Evolutionary conservation across 2,329 filamentous ascomycete genomes (phyloP), one percentile per base, ranked within the genome.

Genomic region (Fusarium praegraminearum): DNA sequence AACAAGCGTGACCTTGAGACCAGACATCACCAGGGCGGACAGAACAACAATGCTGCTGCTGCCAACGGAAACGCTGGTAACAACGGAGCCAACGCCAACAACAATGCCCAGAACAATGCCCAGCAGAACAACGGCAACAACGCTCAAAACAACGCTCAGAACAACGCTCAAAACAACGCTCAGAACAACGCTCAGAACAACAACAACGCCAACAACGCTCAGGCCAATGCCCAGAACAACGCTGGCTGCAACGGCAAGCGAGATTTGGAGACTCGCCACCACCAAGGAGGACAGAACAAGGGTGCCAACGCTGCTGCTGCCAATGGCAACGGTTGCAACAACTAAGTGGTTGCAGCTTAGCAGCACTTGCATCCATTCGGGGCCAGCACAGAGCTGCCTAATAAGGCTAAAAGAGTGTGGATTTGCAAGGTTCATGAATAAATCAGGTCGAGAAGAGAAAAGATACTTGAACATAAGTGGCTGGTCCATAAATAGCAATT

Each of bases 241-340:
- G 28, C 24, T 38, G 53, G 41, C 10, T 56, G 53, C 32, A 56
- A 56, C 53, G 26, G 20, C 32, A 62, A 62, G 45, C 57, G 59
- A 12, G 57, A 43, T 5, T 41, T 62, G 10, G 56, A 51, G 16
- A 15, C 58, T 9, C 44, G 58, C 9, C 59, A 62, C 38, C 59
- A 62, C 24, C 57, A 63, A 10, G 58, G 57, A 22, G 58, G 30
- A 1, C 28, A 63, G 41, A 38, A 44, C 40, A 62, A 55, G 13
- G 46, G 24, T 11, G 20, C 18, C 20, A 62, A 62, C 12, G 59
- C 59, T 4, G 36, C 61, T 4, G 58, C 58, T 15, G 57, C 24
- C 18, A 38, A 24, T 20, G 28, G 13, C 18, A 38, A 24, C 18
- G 28, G 13, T 8, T 65, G 62, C n/a, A 65, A 65, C 45, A 65